These are phyloP conservation scores for Pachysandra terminalis DNA, from an alignment of 164 flowering plant genomes.

Conservation along the genomic window DNA sequence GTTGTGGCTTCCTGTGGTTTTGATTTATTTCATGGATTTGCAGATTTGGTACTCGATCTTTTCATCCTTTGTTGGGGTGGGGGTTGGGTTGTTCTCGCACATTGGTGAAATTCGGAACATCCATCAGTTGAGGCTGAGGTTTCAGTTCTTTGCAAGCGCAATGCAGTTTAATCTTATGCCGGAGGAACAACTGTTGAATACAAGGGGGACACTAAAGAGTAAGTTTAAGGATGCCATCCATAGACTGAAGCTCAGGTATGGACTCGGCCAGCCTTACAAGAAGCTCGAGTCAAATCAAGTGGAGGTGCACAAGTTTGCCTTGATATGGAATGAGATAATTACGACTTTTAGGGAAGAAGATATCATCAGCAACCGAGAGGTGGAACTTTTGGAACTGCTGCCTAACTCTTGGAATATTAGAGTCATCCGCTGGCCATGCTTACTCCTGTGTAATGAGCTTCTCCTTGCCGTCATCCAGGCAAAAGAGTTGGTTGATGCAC, in stretches of 20 bases:
- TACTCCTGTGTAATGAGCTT: slow-evolving; percentile 84
- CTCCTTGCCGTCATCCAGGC: slow-evolving; percentile 85
- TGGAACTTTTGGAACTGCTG: slow-evolving; percentile 80
- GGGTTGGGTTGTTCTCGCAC: slow-evolving; percentile 74
- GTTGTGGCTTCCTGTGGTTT: slow-evolving; percentile 79
- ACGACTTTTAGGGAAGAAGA: slow-evolving; percentile 79
- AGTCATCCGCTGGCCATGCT: slow-evolving; percentile 97
- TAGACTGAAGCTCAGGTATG: slow-evolving; percentile 74
- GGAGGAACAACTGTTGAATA: slow-evolving; percentile 47
- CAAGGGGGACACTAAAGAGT: slow-evolving; percentile 41
- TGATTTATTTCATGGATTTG: slow-evolving; percentile 81
- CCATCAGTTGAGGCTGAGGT: slow-evolving; percentile 74
- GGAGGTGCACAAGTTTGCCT: slow-evolving; percentile 72
- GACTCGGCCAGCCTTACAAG: slow-evolving; percentile 68
- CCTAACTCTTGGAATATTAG: slow-evolving; percentile 73
- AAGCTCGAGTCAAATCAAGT: slow-evolving; percentile 81
- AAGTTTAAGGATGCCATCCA: slow-evolving; percentile 66
- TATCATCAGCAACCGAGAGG: slow-evolving; percentile 67
- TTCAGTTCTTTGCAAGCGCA: slow-evolving; percentile 93
- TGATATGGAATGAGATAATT: slow-evolving; percentile 89
- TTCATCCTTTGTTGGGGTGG: slow-evolving; percentile 71
- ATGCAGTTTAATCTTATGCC: slow-evolving; percentile 92
- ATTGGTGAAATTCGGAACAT: slow-evolving; percentile 88
- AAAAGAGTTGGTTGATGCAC: slow-evolving; percentile 41
- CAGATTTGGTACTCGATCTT: slow-evolving; percentile 84